Evolutionary conservation across 1,284 basidiomycete genomes (phyloP), one percentile per base, ranked within the genome.

Genomic region (Puccinia brachypodii): DNA sequence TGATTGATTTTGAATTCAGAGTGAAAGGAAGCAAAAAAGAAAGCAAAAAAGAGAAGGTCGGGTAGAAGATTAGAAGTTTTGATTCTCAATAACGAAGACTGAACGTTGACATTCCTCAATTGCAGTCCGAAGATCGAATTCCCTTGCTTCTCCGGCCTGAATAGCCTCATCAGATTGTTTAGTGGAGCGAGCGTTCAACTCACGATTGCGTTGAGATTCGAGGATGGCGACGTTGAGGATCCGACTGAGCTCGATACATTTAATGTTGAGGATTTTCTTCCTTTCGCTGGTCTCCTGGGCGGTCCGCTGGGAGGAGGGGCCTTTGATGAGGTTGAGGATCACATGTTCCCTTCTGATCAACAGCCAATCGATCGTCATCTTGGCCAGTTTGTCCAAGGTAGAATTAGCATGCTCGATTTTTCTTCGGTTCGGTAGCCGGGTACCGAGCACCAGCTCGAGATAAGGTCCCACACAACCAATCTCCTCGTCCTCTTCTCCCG

Each of bases 151-250:
- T 4, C 77, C 77, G 31, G 68, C 69, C 47, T 50, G 47, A 33
- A 80, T 64, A 16, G 77, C 68, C 33, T 80, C 77, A 64, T 40
- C 50, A 31, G 66, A 58, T 73, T 80, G 77, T 64, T 71, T 80
- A 14, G 69, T 73, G 7, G 77, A 80, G 25, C 50, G 14, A 31
- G 44, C 68, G 28, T 56, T 73, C 40, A 80, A 53, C 13, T 80
- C 77, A 1, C 50, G 33, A 62, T 80, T 72, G 6, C 25, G 19
- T n/a, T 80, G 47, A 8, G 64, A 80, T 60, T 72, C 77, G 53
- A 68, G 50, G 16, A 80, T 72, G 33, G 53, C 62, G 50, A 79
- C 13, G 7, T 69, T 28, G 1, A 79, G n/a, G 16, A 71, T 44
- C 16, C n/a, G 14, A n/a, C 53, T 50, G 8, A 69, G 69, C 31